Evolutionary conservation across 2,329 filamentous ascomycete species (phyloP).

Genomic region (Aspergillus sclerotialis): DNA sequence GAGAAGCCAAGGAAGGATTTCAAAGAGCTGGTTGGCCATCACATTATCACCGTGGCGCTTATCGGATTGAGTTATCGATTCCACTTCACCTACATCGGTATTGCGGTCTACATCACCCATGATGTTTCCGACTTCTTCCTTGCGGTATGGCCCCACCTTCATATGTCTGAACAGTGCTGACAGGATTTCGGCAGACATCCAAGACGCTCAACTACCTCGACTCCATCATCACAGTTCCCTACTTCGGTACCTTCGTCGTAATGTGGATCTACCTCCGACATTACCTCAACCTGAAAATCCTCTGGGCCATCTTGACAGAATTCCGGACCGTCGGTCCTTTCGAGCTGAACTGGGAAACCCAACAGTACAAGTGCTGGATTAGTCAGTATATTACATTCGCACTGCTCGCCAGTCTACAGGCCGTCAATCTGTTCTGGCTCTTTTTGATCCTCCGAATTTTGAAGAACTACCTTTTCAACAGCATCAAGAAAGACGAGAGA

Average conservation of each 20-base stretch:
- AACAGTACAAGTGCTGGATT: slow-evolving; percentile 44
- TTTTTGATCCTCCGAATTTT: slow-evolving; percentile 40
- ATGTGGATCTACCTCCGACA: slow-evolving; percentile 89
- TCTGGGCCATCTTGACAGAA: slow-evolving; percentile 40
- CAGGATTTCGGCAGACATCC: slow-evolving; percentile 56
- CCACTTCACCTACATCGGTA: slow-evolving; percentile 92
- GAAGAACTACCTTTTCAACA: slow-evolving; percentile 35
- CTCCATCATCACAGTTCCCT: slow-evolving; percentile 68
- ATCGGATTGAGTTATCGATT: slow-evolving; percentile 87
- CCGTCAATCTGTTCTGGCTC: slow-evolving; percentile 42
- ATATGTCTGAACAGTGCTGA: not conserved
- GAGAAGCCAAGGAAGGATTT: slow-evolving; percentile 95
- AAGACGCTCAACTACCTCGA: slow-evolving; percentile 91
- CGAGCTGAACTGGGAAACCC: slow-evolving; percentile 42
- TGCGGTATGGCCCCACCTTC: slow-evolving; percentile 50
- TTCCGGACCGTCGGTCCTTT: slow-evolving; percentile 43
- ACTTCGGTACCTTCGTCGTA: slow-evolving; percentile 74
- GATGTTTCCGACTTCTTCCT: slow-evolving; percentile 95
- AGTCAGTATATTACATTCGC: slow-evolving; percentile 41
- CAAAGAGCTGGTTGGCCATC: slow-evolving; percentile 84
- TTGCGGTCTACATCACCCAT: slow-evolving; percentile 90
- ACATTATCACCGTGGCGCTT: slow-evolving; percentile 78
- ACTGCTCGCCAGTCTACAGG: slow-evolving; percentile 38
- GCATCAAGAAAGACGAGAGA: slow-evolving; percentile 34
- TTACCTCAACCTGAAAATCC: slow-evolving; percentile 48